Evolutionary conservation across 2,329 filamentous ascomycete genomes (phyloP), one percentile per base, ranked within the genome.

Genomic region (Grosmannia clavigera): DNA sequence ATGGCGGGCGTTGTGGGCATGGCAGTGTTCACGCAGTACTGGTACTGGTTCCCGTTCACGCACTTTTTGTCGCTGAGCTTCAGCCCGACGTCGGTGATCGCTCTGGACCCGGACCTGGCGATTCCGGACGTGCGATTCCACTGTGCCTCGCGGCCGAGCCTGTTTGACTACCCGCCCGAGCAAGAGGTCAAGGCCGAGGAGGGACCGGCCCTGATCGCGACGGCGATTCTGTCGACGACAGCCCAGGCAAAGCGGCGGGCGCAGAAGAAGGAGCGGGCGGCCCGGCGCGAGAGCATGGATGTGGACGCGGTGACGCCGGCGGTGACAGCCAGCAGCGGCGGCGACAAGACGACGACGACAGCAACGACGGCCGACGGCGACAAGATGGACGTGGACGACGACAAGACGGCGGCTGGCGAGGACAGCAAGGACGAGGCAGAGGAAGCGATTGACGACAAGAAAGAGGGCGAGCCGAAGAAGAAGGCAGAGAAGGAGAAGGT

Each of bases 41-140:
- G 94, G 94, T 99, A 99, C 78, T 99, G 94, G 94, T 99, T 99
- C 83, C 94, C 94, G 62, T 87, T 97, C 68, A 95, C 94, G 35
- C 94, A 99, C 75, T 99, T 99, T 83, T 74, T 99, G 61, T 95
- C 92, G 0, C 80, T 99, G 63, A 92, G 90, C 68, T 97, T 99
- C 75, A 91, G 90, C n/a, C 94, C 94, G 1, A 99, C 95, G 1
- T 88, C 94, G 1, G 88, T 99, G 69, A 96, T 97, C 67, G 92
- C 89, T 62, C 84, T 99, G 31, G 92, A 99, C 70, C 87, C 95
- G 69, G 90, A 96, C 69, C 81, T 99, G 16, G 90, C 96, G 68
- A 90, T 96, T 59, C 91, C 95, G 25, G 86, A 86, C 70, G 92
- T 96, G 82, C 95, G 95, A 72, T 95, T 96, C 78, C 85, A 96